Evolutionary conservation across 202 grass and related monocot species (phyloP), one percentile per base, ranked within the genome.

Genomic region (Bolboschoenoplectus hybrid): DNA sequence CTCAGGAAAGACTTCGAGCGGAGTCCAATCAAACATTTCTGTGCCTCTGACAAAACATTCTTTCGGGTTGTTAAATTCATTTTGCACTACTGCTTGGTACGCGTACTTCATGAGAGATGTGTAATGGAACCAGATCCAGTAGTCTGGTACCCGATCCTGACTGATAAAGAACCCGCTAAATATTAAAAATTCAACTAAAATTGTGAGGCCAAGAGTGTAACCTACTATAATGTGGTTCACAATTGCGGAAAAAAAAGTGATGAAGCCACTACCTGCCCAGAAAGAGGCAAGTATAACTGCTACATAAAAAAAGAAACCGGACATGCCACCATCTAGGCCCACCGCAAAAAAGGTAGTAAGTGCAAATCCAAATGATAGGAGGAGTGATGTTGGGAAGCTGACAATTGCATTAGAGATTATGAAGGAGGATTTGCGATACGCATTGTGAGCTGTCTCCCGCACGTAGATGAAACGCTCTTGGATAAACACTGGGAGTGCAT

Each of bases 111-210:
- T 83, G 9, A 95, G 68, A 11, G 91, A 95, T 16, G 93, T 85
- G 67, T 93, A 93, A 87, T 95, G 93, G 66, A 95, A 91, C 91
- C 91, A 95, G 36, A 91, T 76, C 93, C 93, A 95, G 67, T 95
- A 95, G 2, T 45, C 11, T 34, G 81, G 86, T 47, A 95, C 90
- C 4, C 91, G 63, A 67, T 88, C 84, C 13, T 84, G 86, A 2
- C 84, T 89, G 5, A 93, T 67, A 70, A 93, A 95, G 93, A 95
- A 95, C 35, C 93, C 93, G 34, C 89, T 90, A 80, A 95, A 91
- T 52, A 95, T 63, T 16, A 95, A 88, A 85, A 71, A 95, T 86
- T 95, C 89, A 3, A 89, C 52, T 14, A 96, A 88, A 55, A 84
- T 35, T 7, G 86, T 68, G 0, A 95, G 71, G 34, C 89, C 86